Base-by-base conservation (phyloP, 768 basidiomycete species). In the Boletus fagicola region DNA sequence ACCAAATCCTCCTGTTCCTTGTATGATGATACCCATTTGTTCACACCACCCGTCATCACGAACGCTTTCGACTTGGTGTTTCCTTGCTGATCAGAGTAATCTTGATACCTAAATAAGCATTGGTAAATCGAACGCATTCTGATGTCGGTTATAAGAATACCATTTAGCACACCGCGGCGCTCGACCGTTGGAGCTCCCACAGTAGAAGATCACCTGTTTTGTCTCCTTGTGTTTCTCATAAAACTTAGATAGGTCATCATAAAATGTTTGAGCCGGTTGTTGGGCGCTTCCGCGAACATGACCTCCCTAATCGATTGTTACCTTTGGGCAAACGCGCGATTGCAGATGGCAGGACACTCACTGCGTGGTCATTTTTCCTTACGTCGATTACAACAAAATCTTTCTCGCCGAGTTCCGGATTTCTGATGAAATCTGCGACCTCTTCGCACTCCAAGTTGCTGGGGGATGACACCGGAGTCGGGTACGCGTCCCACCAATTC, bases 401-500 rank as follows among this genome's bases (percentile, higher is more conserved):
- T 10, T 62, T 31, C 24, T 51, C n/a, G 12, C 46, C 40, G 28
- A 62, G 20, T n/a, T 46, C 53, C 8, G 60, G 42, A 8, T 62
- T 62, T 52, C 45, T 58, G 39, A 70, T 52, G 3, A 78, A 65
- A 20, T 56, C 63, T 20, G 73, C 77, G 0, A 83, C 72, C 20
- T 78, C 75, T 15, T 73, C 74, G 9, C 70, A 70, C 2, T 74
- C 65, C 31, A 80, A 48, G 3, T 13, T 16, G 31, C 31, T 22
- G 6, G 74, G 72, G 2, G 72, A 63, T 1, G 79, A 75, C 40
- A 65, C 36, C 3, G 57, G 71, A 6, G 61, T 44, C 0, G 84
- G 83, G 62, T 80, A 83, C 0, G 81, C 82, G 53, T 83, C 78
- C 81, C 80, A 83, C 80, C 80, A 84, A 3, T 71, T 71, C 16